A percentile compares a stretch with the other conserved stretches of the same genome.
phyloP scores from a whole-genome alignment of 176 grass and related monocot genomes.

The Phoenix roebelenii region DNA sequence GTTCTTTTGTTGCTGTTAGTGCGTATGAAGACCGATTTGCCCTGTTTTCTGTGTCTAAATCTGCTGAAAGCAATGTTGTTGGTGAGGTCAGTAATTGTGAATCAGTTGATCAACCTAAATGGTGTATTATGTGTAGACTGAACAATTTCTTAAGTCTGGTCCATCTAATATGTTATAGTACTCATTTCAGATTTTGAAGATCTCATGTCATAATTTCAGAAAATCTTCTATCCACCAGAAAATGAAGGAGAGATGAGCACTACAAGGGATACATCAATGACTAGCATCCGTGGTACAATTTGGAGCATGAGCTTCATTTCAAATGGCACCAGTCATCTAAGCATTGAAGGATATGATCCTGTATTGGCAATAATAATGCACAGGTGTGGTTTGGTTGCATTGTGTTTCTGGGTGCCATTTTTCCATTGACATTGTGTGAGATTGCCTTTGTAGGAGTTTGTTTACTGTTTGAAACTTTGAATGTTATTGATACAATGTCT shows the following conservation, averaged over 20 bases:
- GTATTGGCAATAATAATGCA: slow-evolving; percentile 78
- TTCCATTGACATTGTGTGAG: neutral
- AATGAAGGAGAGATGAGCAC: slow-evolving; percentile 44
- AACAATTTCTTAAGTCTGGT: slow-evolving; percentile 18
- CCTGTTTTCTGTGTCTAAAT: slow-evolving; percentile 45
- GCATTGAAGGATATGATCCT: slow-evolving; percentile 51
- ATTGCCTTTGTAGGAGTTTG: neutral
- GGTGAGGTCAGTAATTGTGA: slow-evolving; percentile 50
- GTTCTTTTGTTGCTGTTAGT: slow-evolving; percentile 78
- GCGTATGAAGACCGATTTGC: slow-evolving; percentile 83
- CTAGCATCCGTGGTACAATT: slow-evolving; percentile 55
- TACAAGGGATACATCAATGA: slow-evolving; percentile 29
- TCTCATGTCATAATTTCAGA: slow-evolving; percentile 96
- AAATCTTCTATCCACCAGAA: slow-evolving; percentile 97
- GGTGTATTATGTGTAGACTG: neutral
- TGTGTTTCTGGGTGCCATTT: slow-evolving; percentile 17
- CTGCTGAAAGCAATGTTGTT: slow-evolving; percentile 37
- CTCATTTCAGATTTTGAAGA: slow-evolving; percentile 84
- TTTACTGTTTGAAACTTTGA: slow-evolving; percentile 6
- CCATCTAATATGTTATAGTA: slow-evolving; percentile 68
- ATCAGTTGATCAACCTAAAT: slow-evolving; percentile 20
- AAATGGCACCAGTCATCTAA: slow-evolving; percentile 25
- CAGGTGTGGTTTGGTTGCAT: slow-evolving; percentile 36
- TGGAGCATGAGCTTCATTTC: slow-evolving; percentile 98
- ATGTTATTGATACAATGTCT: neutral